Evolutionary conservation across 768 basidiomycete genomes (phyloP).

Genomic region (Mycena galericulata): DNA sequence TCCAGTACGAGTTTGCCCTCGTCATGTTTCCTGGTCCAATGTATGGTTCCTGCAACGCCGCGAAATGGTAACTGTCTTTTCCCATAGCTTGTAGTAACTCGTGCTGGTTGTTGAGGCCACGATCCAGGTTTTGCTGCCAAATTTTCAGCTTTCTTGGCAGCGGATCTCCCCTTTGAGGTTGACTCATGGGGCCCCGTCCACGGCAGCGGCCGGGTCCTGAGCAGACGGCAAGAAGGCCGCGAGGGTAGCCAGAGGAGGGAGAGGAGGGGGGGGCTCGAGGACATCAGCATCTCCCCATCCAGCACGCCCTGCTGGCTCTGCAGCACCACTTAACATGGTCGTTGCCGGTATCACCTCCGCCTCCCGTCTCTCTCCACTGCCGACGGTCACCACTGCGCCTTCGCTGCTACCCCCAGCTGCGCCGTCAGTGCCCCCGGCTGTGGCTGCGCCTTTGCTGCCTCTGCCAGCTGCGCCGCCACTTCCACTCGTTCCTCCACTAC

Average conservation of each 20-base stretch:
- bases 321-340: neutral
- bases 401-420: too few species aligned
- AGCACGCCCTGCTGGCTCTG: neutral
- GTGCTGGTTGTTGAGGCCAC: slow-evolving; percentile 6
- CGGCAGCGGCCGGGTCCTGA: slow-evolving; percentile 8
- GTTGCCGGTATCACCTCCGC: too few species aligned
- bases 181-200: slow-evolving; percentile 1
- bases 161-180: neutral
- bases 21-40: neutral
- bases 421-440: too few species aligned
- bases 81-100: neutral
- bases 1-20: slow-evolving; percentile 6
- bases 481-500: too few species aligned
- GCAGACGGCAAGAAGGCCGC: neutral
- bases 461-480: too few species aligned
- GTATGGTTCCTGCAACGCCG: slow-evolving; percentile 4
- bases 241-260: neutral
- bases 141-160: neutral
- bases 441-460: too few species aligned
- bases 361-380: too few species aligned
- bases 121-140: slow-evolving; percentile 12
- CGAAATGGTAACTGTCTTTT: neutral
- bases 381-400: too few species aligned
- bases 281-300: neutral
- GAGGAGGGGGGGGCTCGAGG: neutral